These are phyloP conservation scores for Cladosporium sp. DNA, from an alignment of 2,329 filamentous ascomycete species.

Conservation along the genomic window DNA sequence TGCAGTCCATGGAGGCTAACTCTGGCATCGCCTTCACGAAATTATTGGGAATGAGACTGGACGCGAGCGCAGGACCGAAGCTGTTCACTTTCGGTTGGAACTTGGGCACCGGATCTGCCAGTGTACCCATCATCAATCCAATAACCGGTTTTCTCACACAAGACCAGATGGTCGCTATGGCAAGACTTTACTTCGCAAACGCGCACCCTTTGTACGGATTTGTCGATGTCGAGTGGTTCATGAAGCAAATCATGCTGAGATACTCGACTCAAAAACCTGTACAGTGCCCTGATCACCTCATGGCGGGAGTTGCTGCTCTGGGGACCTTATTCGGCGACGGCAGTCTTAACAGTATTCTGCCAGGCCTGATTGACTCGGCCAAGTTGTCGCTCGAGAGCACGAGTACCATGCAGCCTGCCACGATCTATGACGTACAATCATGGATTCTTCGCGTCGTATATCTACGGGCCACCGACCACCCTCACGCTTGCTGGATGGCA, in stretches of 20 bases:
- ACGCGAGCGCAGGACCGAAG: conserved; percentile 50
- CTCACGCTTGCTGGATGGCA: conserved; percentile 55
- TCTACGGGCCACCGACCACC: conserved; percentile 50
- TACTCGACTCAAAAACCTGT: conserved; percentile 20
- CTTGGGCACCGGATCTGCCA: conserved; percentile 31
- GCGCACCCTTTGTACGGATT: conserved; percentile 53
- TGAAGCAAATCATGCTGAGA: conserved; percentile 21
- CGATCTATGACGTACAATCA: conserved; percentile 40
- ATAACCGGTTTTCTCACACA: conserved; percentile 47
- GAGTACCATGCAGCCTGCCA: conserved; percentile 34
- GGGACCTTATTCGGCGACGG: conserved; percentile 48
- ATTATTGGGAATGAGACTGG: conserved; percentile 49
- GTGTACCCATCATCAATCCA: conserved; percentile 13
- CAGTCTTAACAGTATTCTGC: conserved; percentile 16
- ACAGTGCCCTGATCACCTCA: conserved; percentile 33
- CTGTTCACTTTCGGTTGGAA: conserved; percentile 58
- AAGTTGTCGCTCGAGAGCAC: conserved; percentile 42
- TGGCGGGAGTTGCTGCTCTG: conserved; percentile 54
- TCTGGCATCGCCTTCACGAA: conserved; percentile 55
- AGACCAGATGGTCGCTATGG: conserved; percentile 45
- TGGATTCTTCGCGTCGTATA: conserved; percentile 55
- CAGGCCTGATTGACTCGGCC: conserved; percentile 35
- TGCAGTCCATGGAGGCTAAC: conserved; percentile 52
- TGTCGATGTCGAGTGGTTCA: conserved; percentile 31
- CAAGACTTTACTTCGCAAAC: conserved; percentile 50